Evolutionary conservation across 768 basidiomycete genomes (phyloP).

Genomic region (Lyophyllum semitale): DNA sequence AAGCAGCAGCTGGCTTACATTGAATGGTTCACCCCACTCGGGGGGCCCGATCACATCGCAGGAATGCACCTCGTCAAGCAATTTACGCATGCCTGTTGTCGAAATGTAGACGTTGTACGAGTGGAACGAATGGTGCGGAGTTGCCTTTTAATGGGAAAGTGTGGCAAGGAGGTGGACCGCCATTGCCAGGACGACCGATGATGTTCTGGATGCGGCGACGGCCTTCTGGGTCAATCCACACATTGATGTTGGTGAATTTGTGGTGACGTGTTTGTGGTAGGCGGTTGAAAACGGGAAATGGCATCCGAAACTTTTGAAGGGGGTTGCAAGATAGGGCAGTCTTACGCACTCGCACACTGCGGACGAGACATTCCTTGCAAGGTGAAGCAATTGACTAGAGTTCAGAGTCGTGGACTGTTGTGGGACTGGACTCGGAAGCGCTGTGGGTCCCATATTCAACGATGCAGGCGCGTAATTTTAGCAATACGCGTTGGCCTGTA

Average conservation of each 20-base stretch:
- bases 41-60: conserved; percentile 6
- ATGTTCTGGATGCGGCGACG: conserved; percentile 3
- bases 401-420: too few relatives aligned
- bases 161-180: not conserved
- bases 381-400: too few relatives aligned
- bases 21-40: conserved; percentile 28
- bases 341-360: too few relatives aligned
- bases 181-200: not conserved
- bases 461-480: too few relatives aligned
- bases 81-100: not conserved
- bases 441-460: too few relatives aligned
- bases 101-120: not conserved
- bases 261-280: too few relatives aligned
- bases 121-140: not conserved
- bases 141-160: conserved; percentile 2
- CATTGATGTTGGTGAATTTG: not conserved
- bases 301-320: too few relatives aligned
- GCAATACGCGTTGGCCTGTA: too few relatives aligned
- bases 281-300: too few relatives aligned
- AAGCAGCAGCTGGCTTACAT: conserved; percentile 21
- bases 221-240: not conserved
- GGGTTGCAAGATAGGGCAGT: too few relatives aligned
- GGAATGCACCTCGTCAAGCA: not conserved
- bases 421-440: too few relatives aligned
- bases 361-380: too few relatives aligned